Base-by-base conservation (phyloP, 2,329 filamentous ascomycete genomes). In the Xylariales sp. region DNA sequence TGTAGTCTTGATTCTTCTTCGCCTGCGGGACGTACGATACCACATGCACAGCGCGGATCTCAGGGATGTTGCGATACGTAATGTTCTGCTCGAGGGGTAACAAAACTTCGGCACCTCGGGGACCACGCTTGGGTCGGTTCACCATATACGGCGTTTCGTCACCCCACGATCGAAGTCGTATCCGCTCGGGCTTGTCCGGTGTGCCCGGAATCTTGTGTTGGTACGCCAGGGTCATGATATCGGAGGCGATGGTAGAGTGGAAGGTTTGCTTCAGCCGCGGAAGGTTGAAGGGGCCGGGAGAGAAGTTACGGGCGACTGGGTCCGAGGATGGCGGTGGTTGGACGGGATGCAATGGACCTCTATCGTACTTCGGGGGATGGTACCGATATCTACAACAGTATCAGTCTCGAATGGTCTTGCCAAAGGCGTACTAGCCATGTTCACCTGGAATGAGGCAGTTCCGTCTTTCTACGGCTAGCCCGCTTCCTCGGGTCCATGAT, bases 111-210 rank as follows among this genome's bases (percentile, higher is more conserved):
- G 81, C 78, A 50, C 93, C 93, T 56, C 91, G 79, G 4, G 93
- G 93, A 1, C 84, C 87, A 49, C 93, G 83, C 51, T 87, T 78
- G 4, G 87, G 85, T 54, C 93, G 78, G 65, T 95, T 95, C 70
- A 89, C 88, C 73, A 90, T 90, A 69, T 98, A 98, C 3, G 91
- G 93, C 6, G 88, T 95, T 39, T 84, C 86, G 54, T 84, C 90
- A 46, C 91, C 85, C 93, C 93, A 98, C 54, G 77, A 69, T 43
- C 93, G 80, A 53, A 97, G 70, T 48, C 87, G 81, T 46, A 88
- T 79, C 47, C 73, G 68, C 40, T 69, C 64, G n/a, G 64, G 62
- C 24, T 58, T 54, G 51, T 61, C 73, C 59, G 69, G 60, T 5
- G 84, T 85, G 45, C 89, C 90, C 0, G 90, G 90, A 2, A 88